A percentile compares a stretch with the other conserved stretches of the same genome.
Conservation (phyloP, 192 early-diverging fungal species). For the Umbelopsis ramanniana region DNA sequence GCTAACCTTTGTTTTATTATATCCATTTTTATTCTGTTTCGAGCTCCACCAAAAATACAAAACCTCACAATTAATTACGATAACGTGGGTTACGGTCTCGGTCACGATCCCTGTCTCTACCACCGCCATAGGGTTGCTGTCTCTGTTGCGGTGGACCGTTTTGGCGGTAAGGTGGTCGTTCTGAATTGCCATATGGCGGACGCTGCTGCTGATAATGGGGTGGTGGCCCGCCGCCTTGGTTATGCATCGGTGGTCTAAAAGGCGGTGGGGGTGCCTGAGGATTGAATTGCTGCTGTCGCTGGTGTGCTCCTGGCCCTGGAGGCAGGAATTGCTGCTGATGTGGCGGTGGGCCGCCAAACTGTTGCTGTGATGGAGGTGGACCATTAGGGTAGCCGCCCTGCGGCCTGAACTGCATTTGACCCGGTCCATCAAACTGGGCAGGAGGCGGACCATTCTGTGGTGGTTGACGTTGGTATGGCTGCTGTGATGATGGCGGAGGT, state of each 20-base stretch:
- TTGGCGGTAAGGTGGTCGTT: conserved; percentile 12
- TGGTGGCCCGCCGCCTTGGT: neutral
- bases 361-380: neutral
- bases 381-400: conserved; percentile 2
- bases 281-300: conserved; percentile 18
- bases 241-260: conserved; percentile 1
- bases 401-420: conserved; percentile 14
- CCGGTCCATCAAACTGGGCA: conserved; percentile 1
- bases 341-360: neutral
- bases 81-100: conserved; percentile 5
- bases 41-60: conserved; percentile 3
- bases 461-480: neutral
- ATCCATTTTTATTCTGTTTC: neutral
- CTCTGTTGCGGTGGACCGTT: conserved; percentile 11
- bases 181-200: conserved; percentile 14
- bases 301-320: neutral
- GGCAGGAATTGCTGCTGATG: conserved; percentile 15
- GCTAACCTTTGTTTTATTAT: neutral
- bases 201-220: conserved; percentile 25
- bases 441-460: conserved; percentile 8
- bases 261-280: conserved; percentile 21
- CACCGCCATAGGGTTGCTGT: conserved; percentile 2
- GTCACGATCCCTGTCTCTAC: neutral
- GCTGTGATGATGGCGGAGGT: conserved; percentile 23
- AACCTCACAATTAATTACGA: conserved; percentile 7